These are phyloP conservation scores for Boletus eberwhitei DNA, from an alignment of 768 basidiomycete genomes.

Conservation along the genomic window DNA sequence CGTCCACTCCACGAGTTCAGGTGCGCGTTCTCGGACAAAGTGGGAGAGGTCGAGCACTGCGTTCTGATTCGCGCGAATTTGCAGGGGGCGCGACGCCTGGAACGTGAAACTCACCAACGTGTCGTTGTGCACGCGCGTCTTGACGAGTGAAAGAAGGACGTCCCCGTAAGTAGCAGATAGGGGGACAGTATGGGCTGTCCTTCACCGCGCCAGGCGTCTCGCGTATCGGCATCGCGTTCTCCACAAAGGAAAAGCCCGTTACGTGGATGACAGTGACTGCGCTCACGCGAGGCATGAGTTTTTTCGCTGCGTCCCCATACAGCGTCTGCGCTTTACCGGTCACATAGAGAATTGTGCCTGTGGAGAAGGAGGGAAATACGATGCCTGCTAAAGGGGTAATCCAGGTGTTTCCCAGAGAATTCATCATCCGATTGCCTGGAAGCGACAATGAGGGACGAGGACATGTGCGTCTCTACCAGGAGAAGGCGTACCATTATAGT, in stretches of 20 bases:
- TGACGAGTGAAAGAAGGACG: constrained; percentile 27
- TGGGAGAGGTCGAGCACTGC: constrained; percentile 52
- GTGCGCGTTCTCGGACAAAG: constrained; percentile 44
- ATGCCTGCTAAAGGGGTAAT: constrained; percentile 54
- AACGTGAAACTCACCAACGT: constrained; percentile 57
- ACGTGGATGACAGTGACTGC: constrained; percentile 45
- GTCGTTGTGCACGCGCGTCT: constrained; percentile 18
- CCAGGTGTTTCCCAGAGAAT: constrained; percentile 60
- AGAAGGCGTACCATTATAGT: constrained; percentile 47
- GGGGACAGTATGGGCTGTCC: constrained; percentile 57
- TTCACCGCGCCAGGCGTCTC: constrained; percentile 32
- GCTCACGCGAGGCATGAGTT: constrained; percentile 48
- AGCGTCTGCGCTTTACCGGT: constrained; percentile 53
- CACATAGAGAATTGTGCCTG: constrained; percentile 56
- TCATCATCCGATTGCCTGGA: constrained; percentile 60
- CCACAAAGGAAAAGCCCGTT: constrained; percentile 52
- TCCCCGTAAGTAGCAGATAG: constrained; percentile 44
- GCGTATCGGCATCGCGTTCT: constrained; percentile 52
- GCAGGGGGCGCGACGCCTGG: constrained; percentile 32
- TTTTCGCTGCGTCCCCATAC: constrained; percentile 44
- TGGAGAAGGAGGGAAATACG: constrained; percentile 52
- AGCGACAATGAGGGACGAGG: neutral
- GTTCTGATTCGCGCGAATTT: constrained; percentile 43
- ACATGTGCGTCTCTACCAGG: neutral
- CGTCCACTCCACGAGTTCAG: constrained; percentile 48